phyloP scores from a whole-genome alignment of 306 rosid species.

The Vachellia collinsii region DNA sequence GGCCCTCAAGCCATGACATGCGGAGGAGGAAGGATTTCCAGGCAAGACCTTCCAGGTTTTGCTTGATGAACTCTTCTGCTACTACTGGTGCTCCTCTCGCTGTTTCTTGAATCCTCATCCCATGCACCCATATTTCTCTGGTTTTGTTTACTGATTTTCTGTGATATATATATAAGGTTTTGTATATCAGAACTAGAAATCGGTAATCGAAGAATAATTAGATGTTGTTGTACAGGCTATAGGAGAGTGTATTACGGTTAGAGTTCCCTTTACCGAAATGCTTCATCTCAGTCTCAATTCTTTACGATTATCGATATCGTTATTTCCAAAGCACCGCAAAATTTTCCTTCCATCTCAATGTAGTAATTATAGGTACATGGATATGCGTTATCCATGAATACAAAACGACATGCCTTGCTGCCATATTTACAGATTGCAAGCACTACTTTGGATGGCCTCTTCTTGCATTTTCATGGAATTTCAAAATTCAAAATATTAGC shows the following conservation, averaged over 20 bases:
- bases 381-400: too few relatives aligned
- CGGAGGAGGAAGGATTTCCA: slow-evolving; percentile 57
- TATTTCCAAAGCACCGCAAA: background rate
- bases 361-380: too few relatives aligned
- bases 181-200: background rate
- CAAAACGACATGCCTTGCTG: background rate
- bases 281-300: background rate
- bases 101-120: slow-evolving; percentile 36
- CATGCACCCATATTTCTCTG: background rate
- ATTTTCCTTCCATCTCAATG: background rate
- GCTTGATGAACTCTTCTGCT: slow-evolving; percentile 36
- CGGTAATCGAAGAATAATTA: too few relatives aligned
- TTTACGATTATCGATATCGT: background rate
- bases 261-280: too few relatives aligned
- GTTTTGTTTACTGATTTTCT: background rate
- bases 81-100: slow-evolving; percentile 26
- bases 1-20: slow-evolving; percentile 50
- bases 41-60: slow-evolving; percentile 60
- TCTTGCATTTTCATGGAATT: too few relatives aligned
- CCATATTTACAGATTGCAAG: background rate
- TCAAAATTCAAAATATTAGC: too few relatives aligned
- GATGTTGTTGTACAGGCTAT: background rate
- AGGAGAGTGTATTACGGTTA: background rate
- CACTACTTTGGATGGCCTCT: background rate
- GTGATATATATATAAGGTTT: background rate